These are phyloP conservation scores for Yamadazyma pseudoaaseri DNA, from an alignment of 1,139 yeast genomes.

Conservation along the genomic window DNA sequence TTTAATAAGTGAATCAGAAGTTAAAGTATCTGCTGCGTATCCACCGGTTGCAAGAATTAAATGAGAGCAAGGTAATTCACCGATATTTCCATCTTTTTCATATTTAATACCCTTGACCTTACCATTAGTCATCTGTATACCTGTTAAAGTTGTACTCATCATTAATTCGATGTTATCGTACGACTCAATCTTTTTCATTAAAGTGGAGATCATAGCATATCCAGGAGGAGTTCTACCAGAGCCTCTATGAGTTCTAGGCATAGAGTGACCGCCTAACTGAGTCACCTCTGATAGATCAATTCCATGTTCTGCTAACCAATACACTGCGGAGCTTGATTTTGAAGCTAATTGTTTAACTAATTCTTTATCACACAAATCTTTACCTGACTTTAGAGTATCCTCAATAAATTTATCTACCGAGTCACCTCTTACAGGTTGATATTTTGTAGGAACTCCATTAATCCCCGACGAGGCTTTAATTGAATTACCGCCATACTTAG, in stretches of 20 bases:
- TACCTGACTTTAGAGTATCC: constrained; percentile 34
- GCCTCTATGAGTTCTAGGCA: constrained; percentile 39
- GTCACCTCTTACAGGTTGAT: constrained; percentile 24
- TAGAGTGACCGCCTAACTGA: constrained; percentile 37
- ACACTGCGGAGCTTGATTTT: constrained; percentile 28
- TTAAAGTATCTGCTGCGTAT: constrained; percentile 29
- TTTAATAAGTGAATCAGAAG: constrained; percentile 21
- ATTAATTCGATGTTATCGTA: constrained; percentile 19
- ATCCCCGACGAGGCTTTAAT: constrained; percentile 42
- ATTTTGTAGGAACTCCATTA: constrained; percentile 35
- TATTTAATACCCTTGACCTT: constrained; percentile 25
- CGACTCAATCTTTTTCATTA: constrained; percentile 17
- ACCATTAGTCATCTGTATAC: constrained; percentile 15
- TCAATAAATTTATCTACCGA: constrained; percentile 21
- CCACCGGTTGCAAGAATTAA: constrained; percentile 42
- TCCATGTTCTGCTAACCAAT: constrained; percentile 26
- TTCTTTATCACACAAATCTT: constrained; percentile 22
- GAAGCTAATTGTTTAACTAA: constrained; percentile 26
- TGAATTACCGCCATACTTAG: constrained; percentile 36
- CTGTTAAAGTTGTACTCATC: constrained; percentile 20
- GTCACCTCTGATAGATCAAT: constrained; percentile 30
- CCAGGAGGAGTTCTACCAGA: constrained; percentile 35
- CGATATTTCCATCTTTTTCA: constrained; percentile 5
- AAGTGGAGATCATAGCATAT: constrained; percentile 30
- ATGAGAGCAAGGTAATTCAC: constrained; percentile 15